Conservation (phyloP, 2,329 filamentous ascomycete genomes). For the Cladosporium colombiae region DNA sequence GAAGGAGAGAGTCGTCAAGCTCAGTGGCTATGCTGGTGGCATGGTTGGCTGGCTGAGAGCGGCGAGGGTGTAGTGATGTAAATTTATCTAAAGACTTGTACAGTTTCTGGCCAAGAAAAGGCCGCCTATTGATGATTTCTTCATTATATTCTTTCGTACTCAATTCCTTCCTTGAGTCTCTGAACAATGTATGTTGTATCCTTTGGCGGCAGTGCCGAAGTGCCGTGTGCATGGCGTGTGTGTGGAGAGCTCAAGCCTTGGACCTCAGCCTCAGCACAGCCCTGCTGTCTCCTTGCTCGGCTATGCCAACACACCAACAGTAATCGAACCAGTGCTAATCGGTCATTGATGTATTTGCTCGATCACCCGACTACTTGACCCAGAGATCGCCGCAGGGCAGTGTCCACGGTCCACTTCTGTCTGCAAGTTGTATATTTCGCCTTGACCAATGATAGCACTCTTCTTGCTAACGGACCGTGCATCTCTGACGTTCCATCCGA, state of each 20-base stretch:
- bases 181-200: background rate
- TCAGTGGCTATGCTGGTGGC: conserved; percentile 18
- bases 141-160: conserved; percentile 2
- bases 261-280: conserved; percentile 15
- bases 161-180: conserved; percentile 9
- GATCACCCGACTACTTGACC: background rate
- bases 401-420: background rate
- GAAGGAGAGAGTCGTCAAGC: conserved; percentile 18
- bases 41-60: conserved; percentile 28
- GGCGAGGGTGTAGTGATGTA: conserved; percentile 24
- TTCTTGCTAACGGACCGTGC: background rate
- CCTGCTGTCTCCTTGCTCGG: background rate
- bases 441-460: background rate
- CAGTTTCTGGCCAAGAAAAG: background rate
- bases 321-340: background rate
- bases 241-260: background rate
- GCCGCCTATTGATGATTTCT: background rate
- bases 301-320: background rate
- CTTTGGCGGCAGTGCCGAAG: background rate
- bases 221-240: background rate
- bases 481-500: background rate
- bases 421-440: background rate
- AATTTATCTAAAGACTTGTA: conserved; percentile 1
- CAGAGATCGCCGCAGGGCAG: background rate
- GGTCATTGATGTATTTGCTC: background rate